Conservation (phyloP, 2,329 filamentous ascomycete species). For the Aspergillus texensis region DNA sequence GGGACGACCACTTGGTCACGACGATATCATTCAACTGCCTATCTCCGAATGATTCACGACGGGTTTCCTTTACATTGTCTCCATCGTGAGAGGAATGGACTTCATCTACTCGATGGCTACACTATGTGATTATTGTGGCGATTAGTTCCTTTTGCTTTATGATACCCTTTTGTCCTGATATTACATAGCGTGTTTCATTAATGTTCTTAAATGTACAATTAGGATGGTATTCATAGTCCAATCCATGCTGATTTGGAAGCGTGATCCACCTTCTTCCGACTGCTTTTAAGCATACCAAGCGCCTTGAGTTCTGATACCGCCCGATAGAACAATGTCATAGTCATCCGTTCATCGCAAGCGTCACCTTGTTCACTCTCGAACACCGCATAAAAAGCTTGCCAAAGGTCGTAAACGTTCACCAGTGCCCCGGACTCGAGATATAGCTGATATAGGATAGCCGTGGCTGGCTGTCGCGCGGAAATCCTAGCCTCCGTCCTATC, state of each 20-base stretch:
- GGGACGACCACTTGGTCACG: constrained; percentile 70
- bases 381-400: constrained; percentile 62
- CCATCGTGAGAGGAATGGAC: neutral
- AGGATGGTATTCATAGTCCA: constrained; percentile 51
- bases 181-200: constrained; percentile 13
- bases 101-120: neutral
- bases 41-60: constrained; percentile 31
- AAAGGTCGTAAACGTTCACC: constrained; percentile 64
- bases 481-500: constrained; percentile 36
- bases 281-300: constrained; percentile 85
- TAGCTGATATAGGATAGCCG: constrained; percentile 63
- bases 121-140: neutral
- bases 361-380: constrained; percentile 40
- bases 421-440: constrained; percentile 64
- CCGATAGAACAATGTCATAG: constrained; percentile 78
- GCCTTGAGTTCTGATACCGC: constrained; percentile 81
- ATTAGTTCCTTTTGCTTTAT: constrained; percentile 24
- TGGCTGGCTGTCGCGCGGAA: constrained; percentile 58
- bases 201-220: constrained; percentile 13
- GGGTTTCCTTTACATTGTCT: neutral
- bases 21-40: constrained; percentile 75
- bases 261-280: constrained; percentile 90
- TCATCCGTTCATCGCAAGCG: constrained; percentile 35
- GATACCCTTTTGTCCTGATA: constrained; percentile 33
- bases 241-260: constrained; percentile 81